A percentile compares a stretch with the other conserved stretches of the same genome.
Evolutionary conservation across 257 asterid genomes (phyloP).

Genomic region (Salvia splendens): DNA sequence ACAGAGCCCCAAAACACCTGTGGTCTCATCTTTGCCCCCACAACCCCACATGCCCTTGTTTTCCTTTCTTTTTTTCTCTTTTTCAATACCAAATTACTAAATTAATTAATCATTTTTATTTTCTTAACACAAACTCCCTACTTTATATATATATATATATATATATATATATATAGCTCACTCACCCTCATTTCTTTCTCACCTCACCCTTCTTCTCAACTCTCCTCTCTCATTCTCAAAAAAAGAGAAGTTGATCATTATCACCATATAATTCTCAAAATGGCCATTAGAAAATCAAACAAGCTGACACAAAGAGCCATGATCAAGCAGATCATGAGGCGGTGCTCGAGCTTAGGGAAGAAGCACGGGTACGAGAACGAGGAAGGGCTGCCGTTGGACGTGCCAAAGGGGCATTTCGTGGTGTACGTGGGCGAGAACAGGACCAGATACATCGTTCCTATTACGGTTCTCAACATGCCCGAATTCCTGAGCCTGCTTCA

Average conservation of each 20-base stretch:
- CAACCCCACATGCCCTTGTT: conserved; percentile 56
- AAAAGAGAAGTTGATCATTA: too few relatives aligned
- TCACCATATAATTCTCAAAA: conserved; percentile 1
- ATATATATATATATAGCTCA: conserved; percentile 31
- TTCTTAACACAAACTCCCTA: background rate
- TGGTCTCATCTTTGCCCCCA: conserved; percentile 53
- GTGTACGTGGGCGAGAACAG: conserved; percentile 60
- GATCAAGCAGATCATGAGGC: conserved; percentile 54
- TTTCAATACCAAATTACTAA: background rate
- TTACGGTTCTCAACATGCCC: conserved; percentile 42
- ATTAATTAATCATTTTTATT: conserved; percentile 22
- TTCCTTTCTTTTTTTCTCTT: background rate
- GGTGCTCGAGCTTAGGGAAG: conserved; percentile 56
- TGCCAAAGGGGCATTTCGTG: conserved; percentile 60
- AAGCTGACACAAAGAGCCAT: conserved; percentile 52
- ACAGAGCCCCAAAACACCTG: conserved; percentile 51
- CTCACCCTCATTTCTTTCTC: conserved; percentile 36
- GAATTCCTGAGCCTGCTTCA: conserved; percentile 47
- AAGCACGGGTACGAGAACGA: conserved; percentile 39
- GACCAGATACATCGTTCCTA: conserved; percentile 50
- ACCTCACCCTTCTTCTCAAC: conserved; percentile 30
- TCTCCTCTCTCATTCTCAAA: background rate
- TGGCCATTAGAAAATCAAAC: conserved; percentile 49
- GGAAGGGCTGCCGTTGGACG: conserved; percentile 53
- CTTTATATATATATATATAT: conserved; percentile 30